Conservation (phyloP, 2,329 filamentous ascomycete genomes). For the Diaporthe vexans region DNA sequence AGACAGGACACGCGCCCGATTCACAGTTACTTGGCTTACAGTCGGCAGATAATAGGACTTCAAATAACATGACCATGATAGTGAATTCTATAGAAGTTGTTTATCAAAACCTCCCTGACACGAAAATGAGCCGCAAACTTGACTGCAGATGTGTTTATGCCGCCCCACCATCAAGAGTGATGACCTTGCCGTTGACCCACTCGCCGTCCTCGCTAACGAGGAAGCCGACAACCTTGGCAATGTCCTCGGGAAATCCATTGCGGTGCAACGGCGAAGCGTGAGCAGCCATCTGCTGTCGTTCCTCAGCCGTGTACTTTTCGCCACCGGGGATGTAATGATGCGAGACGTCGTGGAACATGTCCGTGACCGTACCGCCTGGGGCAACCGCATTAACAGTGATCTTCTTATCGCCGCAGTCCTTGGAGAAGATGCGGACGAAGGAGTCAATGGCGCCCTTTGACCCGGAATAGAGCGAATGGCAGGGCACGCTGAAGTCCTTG, state of each 20-base stretch:
- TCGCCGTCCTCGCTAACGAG: background rate
- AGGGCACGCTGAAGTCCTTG: background rate
- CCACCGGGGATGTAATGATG: background rate
- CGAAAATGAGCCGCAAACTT: too few species aligned
- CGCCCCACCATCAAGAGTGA: background rate
- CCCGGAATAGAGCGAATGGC: background rate
- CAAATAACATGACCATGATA: too few species aligned
- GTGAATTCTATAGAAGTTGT: too few species aligned
- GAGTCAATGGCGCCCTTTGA: background rate
- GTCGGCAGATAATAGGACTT: too few species aligned
- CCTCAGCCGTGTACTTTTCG: background rate
- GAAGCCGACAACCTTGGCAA: background rate
- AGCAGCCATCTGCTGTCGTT: background rate
- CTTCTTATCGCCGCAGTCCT: background rate
- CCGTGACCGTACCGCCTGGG: background rate
- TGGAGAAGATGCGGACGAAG: background rate
- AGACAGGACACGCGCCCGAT: too few species aligned
- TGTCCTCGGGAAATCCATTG: background rate
- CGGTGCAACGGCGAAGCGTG: background rate
- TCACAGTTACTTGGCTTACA: too few species aligned
- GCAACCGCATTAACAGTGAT: background rate
- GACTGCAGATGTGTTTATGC: too few species aligned
- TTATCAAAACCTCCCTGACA: too few species aligned
- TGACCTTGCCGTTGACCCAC: background rate
- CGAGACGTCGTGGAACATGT: background rate